phyloP scores from a whole-genome alignment of 2,329 filamentous ascomycete species.

The Ophiostoma australiae region DNA sequence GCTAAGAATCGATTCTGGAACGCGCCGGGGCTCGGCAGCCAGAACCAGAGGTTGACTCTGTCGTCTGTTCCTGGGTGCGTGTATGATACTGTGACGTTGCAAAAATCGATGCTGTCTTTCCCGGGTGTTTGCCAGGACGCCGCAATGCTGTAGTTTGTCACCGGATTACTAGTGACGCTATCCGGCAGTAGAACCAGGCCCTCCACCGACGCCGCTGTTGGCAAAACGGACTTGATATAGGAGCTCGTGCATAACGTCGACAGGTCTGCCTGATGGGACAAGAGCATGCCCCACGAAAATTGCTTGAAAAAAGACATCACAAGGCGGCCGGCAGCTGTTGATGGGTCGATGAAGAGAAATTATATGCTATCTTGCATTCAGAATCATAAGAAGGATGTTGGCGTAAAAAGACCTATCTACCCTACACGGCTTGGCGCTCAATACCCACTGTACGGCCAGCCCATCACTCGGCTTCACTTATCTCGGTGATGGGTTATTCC shows the following conservation, averaged over 20 bases:
- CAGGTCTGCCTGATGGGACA: constrained; percentile 13
- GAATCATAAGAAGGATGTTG: neutral
- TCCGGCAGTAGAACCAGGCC: neutral
- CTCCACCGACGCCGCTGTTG: neutral
- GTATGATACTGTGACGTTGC: neutral
- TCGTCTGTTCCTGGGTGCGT: neutral
- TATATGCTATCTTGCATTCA: neutral
- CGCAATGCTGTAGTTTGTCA: neutral
- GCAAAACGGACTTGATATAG: neutral
- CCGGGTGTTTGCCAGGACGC: neutral
- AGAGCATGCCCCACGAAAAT: constrained; percentile 15
- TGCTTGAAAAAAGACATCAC: constrained; percentile 21
- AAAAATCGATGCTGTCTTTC: neutral
- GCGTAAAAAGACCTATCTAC: neutral
- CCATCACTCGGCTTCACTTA: neutral
- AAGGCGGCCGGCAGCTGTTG: neutral
- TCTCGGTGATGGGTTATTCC: neutral
- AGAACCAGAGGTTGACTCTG: neutral
- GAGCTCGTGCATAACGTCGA: neutral
- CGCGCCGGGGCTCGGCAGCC: constrained; percentile 14
- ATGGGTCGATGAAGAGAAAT: neutral
- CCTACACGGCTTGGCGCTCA: neutral
- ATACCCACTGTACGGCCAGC: neutral
- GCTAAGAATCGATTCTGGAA: constrained; percentile 16
- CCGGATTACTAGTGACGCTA: neutral